Base-by-base conservation (phyloP, 1,139 yeast genomes). In the Saccharomycopsis hybrid region DNA sequence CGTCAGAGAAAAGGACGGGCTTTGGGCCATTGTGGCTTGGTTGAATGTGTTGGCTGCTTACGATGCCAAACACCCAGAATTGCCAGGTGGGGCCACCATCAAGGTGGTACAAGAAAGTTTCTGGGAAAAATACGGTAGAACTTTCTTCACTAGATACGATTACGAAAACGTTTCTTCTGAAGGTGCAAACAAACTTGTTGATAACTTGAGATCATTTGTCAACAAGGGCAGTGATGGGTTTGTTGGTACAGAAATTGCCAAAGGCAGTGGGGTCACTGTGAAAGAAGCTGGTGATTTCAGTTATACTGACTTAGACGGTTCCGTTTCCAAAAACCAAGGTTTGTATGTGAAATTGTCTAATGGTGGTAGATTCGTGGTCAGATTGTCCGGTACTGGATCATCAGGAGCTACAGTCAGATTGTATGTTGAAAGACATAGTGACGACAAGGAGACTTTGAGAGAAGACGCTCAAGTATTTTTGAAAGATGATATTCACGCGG, bases 21-120 rank as follows among this genome's bases (percentile, higher is more conserved):
- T 92, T 54, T 92, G 98, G 98, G 98, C 98, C 32, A 79, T 92
- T 62, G 78, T 87, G 55, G 97, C 98, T 2, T 92, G 98, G 98
- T 78, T 94, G 63, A 94, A 94, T 63, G 86, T 92, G 53, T 76
- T 92, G 62, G 97, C 97, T 18, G 88, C 84, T 47, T 84, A 78
- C 64, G 82, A 82, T 61, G 67, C 72, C 51, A 67, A 74, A 59
- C 70, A 80, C 63, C 80, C 82, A 52, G 69, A 67, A 42, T 63
- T 71, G 24, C 71, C 74, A 48, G 77, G 77, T 52, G 80, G 77
- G 47, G 77, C 81, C 29, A 78, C 95, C 13, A 88, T 92, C 60
- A 79, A 80, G 58, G 76, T 78, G 49, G 94, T 92, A 54, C 97
- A 89, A 72, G 70, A 76, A 48, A 80, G 81, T 55, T 92, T 94